A percentile compares a stretch with the other conserved stretches of the same genome.
These are phyloP conservation scores for Dovyalis caffra DNA, from an alignment of 345 rosid species.

Conservation along the genomic window DNA sequence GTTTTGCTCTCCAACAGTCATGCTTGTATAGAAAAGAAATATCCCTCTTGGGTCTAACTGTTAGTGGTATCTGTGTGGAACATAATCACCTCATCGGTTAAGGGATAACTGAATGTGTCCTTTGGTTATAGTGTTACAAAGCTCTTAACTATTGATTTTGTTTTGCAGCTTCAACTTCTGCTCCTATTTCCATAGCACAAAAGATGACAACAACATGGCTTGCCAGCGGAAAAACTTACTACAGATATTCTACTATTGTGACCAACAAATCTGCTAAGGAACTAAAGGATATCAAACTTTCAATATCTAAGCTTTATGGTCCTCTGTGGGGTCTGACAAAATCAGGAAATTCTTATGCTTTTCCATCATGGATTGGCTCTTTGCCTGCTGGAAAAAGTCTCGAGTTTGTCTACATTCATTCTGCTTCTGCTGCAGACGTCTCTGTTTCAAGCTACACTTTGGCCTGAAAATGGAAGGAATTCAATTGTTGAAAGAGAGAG, in stretches of 20 bases:
- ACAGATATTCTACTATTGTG: constrained; percentile 74
- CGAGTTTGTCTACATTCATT: constrained; percentile 87
- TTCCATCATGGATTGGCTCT: constrained; percentile 75
- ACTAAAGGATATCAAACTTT: constrained; percentile 60
- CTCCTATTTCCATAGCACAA: constrained; percentile 66
- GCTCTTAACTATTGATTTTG: constrained; percentile 2
- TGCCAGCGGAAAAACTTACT: constrained; percentile 65
- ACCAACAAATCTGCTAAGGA: constrained; percentile 73
- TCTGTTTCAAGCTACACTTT: constrained; percentile 70
- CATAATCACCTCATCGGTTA: background rate
- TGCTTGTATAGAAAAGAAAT: background rate
- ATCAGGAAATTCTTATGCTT: constrained; percentile 50
- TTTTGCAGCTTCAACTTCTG: constrained; percentile 50
- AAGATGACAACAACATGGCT: constrained; percentile 77
- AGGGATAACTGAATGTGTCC: background rate
- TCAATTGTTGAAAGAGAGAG: constrained; percentile 17
- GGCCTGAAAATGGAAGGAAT: constrained; percentile 42
- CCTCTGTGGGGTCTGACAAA: constrained; percentile 87
- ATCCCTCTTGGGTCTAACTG: background rate
- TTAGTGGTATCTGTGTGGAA: background rate
- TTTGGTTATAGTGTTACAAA: background rate
- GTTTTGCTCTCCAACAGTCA: background rate
- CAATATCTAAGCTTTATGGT: constrained; percentile 79
- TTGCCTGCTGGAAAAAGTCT: constrained; percentile 71
- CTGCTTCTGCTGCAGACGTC: constrained; percentile 63